Base-by-base conservation (phyloP, 2,329 filamentous ascomycete species). In the Leptographium procerum region DNA sequence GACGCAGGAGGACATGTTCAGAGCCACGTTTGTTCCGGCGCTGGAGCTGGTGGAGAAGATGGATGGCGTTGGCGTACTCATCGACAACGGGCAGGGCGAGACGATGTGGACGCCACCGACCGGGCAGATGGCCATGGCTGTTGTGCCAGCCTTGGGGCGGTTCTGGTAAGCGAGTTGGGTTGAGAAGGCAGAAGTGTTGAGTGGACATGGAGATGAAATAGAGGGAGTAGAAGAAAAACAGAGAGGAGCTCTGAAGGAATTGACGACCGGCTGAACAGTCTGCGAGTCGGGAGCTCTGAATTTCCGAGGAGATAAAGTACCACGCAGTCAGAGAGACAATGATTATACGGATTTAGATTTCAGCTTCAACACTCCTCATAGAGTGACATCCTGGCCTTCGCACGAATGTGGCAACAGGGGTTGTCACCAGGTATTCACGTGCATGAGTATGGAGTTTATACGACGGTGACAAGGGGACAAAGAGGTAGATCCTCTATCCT, bases 1-100 rank as follows among this genome's bases (percentile, higher is more conserved):
- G 1, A 48, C 48, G n/a, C 34, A 59, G 36, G 57, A 63, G 13
- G 64, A 60, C 1, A 59, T 67, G 51, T 61, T 66, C 2, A 53
- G 62, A 26, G 58, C 63, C 0, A 58, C 67, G 2, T 66, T 66
- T 45, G 58, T 43, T n/a, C 66, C 65, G 8, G 68, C 68, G 3
- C 52, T 69, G 34, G 56, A 62, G 8, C 65, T 69, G 57, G 59
- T 70, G 24, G 62, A 61, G 55, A 52, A 62, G 55, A 70, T 71
- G 65, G 67, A 70, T 51, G 64, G 65, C 2, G 64, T 70, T 3
- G 69, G 69, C 9, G 63, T 66, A 31, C 34, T 63, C 8, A 57
- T 62, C 2, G 62, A 65, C 57, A 64, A 66, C 22, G 64, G 63
- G 4, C 62, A 62, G 47, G 56, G 50, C 19, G 40, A 57, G 13